phyloP scores from a whole-genome alignment of 495 filamentous ascomycete genomes.

The Tuber magnatum region DNA sequence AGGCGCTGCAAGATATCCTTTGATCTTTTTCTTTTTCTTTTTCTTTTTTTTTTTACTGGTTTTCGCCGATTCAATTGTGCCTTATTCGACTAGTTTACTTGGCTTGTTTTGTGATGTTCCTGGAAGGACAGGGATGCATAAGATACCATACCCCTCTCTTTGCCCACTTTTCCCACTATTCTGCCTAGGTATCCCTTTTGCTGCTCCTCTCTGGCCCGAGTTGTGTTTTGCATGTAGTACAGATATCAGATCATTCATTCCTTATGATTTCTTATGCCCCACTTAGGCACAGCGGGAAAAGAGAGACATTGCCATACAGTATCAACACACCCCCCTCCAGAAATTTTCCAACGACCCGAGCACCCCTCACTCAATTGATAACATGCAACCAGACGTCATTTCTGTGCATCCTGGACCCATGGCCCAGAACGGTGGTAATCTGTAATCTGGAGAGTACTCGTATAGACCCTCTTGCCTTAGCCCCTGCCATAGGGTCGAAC shows the following conservation, averaged over 20 bases:
- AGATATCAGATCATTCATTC: neutral
- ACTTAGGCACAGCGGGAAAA: neutral
- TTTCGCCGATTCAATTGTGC: neutral
- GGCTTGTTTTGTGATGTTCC: neutral
- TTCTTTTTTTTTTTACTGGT: neutral
- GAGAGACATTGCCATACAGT: neutral
- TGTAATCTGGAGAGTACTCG: neutral
- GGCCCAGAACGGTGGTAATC: conserved; percentile 30
- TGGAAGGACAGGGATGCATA: neutral
- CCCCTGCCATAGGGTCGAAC: neutral
- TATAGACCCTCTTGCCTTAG: neutral
- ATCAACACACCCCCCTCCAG: neutral
- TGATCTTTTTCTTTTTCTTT: neutral
- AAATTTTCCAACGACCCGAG: neutral
- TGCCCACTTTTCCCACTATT: neutral
- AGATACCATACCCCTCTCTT: neutral
- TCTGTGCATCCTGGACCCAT: conserved; percentile 24
- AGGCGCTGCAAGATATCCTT: neutral
- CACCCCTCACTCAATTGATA: neutral
- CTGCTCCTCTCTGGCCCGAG: neutral
- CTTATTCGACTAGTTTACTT: neutral
- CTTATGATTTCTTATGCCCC: neutral
- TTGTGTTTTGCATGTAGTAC: neutral
- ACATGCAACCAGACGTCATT: conserved; percentile 32
- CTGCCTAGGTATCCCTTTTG: too few species aligned